Base-by-base conservation (phyloP, 805 yeast species). In the Torulaspora quercuum region DNA sequence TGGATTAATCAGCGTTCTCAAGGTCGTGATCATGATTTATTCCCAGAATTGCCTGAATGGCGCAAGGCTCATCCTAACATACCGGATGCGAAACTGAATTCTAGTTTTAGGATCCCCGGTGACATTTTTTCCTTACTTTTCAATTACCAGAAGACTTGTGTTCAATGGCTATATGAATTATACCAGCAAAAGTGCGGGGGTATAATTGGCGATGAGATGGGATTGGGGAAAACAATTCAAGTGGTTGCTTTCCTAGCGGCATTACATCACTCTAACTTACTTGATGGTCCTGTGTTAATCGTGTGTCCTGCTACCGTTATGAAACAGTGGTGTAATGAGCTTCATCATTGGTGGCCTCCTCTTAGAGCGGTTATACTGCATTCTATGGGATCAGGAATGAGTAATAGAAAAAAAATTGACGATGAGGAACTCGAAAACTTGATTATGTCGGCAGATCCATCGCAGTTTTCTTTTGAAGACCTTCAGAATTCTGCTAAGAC, bases 261-360 rank as follows among this genome's bases (percentile, higher is more conserved):
- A 0, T 67, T 92, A 25, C 95, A 89, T 53, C 84, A 88, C 57
- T 82, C 94, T 11, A 79, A 82, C 0, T 65, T 75, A 39, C 64
- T 90, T 2, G 73, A 76, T 20, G 82, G 80, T 24, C 98, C 98
- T 0, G 82, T 84, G 0, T 54, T 92, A 22, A 70, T 92, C 26
- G 96, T 92, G 0, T 94, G 96, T 48, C 98, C 98, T 0, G 97
- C 97, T 0, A 92, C 98, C 0, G 97, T 92, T 0, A 67, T 92
- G 71, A 82, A 78, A 42, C 98, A 92, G 55, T 92, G 98, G 98
- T 90, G 87, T n/a, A 82, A 81, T 44, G 98, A 92, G 60, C 76
- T 92, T 31, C 97, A 90, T 50, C 75, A 81, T 33, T 92, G 98
- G 98, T 92, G 97, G 97, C 97, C 97, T 3, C 87, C 97, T 0